Base-by-base conservation (phyloP, 2,329 filamentous ascomycete genomes). In the Cylindrodendrum hubeiense region DNA sequence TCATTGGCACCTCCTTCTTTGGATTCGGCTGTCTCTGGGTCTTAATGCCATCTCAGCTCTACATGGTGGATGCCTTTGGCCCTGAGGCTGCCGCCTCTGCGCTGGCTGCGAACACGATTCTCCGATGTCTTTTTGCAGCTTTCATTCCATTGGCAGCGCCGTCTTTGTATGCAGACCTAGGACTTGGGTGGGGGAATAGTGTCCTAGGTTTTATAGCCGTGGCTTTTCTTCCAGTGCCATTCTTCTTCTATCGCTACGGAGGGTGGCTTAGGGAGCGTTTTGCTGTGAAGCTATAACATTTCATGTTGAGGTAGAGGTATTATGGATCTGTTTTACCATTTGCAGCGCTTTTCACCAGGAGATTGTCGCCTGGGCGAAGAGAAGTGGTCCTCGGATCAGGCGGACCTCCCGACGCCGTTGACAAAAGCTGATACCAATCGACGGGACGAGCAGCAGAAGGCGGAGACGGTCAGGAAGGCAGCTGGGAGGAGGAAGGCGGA, bases 41-140 rank as follows among this genome's bases (percentile, higher is more conserved):
- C 85, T 13, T 88, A 43, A 59, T 70, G 62, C 64, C 64, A 17
- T 59, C 66, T 39, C 41, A 73, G 55, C 39, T 68, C 3, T 74
- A 74, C 67, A 69, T 78, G 43, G 70, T 77, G n/a, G 70, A 73
- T 26, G 68, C 68, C n/a, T 74, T 70, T 52, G 67, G 63, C 13
- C 26, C 62, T 3, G 69, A 66, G 22, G 71, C 71, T 56, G 72
- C 73, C 0, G 73, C 73, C 8, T 72, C 69, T 19, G 73, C 70
- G 5, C 51, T 74, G 10, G 71, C 67, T 26, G 70, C 72, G 4
- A 70, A 67, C 33, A 49, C 67, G 13, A 33, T 75, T 19, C 39
- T 70, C 2, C 82, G 91, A 22, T 87, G 84, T 24, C 81, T 84
- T 9, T 90, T 90, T 73, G 90, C 87, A 17, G 90, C 89, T 10